phyloP scores from a whole-genome alignment of 148 eudicot genomes.

The Pouteria glomerata region DNA sequence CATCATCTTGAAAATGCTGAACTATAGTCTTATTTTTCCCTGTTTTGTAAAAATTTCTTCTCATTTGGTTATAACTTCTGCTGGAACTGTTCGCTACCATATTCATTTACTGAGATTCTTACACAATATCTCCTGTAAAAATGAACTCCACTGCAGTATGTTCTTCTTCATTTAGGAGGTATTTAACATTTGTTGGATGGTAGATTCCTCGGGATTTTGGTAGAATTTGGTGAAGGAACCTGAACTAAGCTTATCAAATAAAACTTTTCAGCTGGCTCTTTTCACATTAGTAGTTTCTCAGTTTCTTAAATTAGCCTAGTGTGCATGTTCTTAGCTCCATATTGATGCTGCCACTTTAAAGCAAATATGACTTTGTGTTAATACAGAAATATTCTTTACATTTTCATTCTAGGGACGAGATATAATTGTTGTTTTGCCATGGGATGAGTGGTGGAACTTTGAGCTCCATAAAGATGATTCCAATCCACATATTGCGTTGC shows the following conservation, averaged over 20 bases:
- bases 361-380: neutral
- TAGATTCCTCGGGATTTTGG: neutral
- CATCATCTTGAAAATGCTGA: neutral
- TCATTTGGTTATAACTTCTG: neutral
- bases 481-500: slow-evolving; percentile 86
- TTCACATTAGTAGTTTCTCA: neutral
- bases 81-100: neutral
- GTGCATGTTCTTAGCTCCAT: neutral
- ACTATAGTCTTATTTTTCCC: neutral
- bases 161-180: neutral
- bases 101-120: neutral
- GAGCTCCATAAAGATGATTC: slow-evolving; percentile 76
- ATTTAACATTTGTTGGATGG: too few species aligned
- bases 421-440: slow-evolving; percentile 77
- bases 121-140: neutral
- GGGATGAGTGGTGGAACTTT: slow-evolving; percentile 98
- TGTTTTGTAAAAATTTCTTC: neutral
- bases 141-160: neutral
- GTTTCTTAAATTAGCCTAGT: neutral
- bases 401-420: slow-evolving; percentile 64
- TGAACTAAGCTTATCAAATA: neutral
- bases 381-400: neutral
- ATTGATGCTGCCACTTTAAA: neutral
- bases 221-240: neutral
- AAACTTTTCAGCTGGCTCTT: neutral